Percentiles rank a stretch among this genome's conserved stretches.
phyloP scores from a whole-genome alignment of 2,329 filamentous ascomycete species.

The Colletotrichum theobromicola region DNA sequence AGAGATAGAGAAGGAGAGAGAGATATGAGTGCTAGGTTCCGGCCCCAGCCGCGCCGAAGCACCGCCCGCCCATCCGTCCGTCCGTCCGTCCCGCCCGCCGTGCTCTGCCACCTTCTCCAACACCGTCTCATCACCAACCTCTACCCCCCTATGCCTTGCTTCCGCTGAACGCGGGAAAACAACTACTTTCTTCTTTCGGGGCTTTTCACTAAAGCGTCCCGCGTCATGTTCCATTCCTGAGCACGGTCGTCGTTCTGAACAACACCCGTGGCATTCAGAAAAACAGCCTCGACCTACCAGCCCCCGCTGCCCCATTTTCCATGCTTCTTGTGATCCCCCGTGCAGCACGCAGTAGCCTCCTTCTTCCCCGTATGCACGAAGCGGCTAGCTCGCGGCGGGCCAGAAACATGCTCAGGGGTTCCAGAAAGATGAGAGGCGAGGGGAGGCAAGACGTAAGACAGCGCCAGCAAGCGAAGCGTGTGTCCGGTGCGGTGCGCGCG shows the following conservation, averaged over 20 bases:
- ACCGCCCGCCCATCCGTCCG: not conserved
- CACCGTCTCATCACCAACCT: not conserved
- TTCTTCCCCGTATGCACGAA: not conserved
- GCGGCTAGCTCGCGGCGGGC: not conserved
- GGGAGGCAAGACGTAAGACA: not conserved
- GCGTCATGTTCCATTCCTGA: not conserved
- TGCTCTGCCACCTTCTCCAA: not conserved
- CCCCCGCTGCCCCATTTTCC: not conserved
- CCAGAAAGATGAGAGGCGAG: not conserved
- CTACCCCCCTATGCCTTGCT: not conserved
- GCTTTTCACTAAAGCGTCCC: not conserved
- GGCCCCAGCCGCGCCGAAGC: not conserved
- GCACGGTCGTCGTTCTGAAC: not conserved
- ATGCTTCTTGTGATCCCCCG: not conserved
- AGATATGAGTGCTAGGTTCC: not conserved
- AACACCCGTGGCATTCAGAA: not conserved
- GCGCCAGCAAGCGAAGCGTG: not conserved
- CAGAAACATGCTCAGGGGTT: not conserved
- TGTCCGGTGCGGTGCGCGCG: not conserved
- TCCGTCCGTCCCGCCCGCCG: not conserved
- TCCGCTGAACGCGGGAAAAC: not conserved
- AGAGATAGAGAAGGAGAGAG: not conserved
- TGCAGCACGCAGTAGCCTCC: not conserved
- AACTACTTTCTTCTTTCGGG: not conserved
- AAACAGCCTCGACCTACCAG: not conserved